Conservation (phyloP, 768 basidiomycete genomes). For the Russula dissimulans region DNA sequence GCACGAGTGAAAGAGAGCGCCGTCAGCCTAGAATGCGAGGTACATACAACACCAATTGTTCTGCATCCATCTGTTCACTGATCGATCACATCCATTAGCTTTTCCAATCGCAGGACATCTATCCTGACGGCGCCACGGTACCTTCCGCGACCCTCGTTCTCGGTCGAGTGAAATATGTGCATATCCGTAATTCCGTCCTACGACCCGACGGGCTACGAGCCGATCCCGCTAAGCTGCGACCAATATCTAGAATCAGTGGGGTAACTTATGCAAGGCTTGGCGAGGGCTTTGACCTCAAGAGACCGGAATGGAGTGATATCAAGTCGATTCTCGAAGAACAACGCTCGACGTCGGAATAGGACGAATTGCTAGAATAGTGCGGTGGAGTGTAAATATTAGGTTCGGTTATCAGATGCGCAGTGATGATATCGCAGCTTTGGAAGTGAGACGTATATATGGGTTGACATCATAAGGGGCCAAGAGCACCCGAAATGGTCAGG, state of each 20-base stretch:
- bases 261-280: slow-evolving; percentile 40
- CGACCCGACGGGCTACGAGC: slow-evolving; percentile 32
- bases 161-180: slow-evolving; percentile 45
- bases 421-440: slow-evolving; percentile 12
- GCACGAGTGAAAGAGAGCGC: slow-evolving; percentile 49
- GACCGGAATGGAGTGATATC: slow-evolving; percentile 32
- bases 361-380: neutral
- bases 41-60: slow-evolving; percentile 20
- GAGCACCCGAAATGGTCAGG: slow-evolving; percentile 1
- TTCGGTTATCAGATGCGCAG: slow-evolving; percentile 10
- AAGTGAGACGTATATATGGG: neutral
- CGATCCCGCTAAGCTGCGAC: slow-evolving; percentile 40
- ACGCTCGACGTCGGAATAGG: neutral
- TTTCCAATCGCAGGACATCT: slow-evolving; percentile 42
- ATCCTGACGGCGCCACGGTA: slow-evolving; percentile 29
- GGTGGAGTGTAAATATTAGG: neutral
- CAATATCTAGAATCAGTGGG: slow-evolving; percentile 48
- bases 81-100: slow-evolving; percentile 31
- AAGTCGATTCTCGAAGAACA: slow-evolving; percentile 25
- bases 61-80: slow-evolving; percentile 12
- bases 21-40: slow-evolving; percentile 54
- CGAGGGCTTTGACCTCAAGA: slow-evolving; percentile 39
- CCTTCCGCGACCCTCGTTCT: slow-evolving; percentile 40
- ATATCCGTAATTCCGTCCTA: slow-evolving; percentile 43
- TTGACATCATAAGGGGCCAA: slow-evolving; percentile 8